Evolutionary conservation across 805 yeast genomes (phyloP), one percentile per base, ranked within the genome.

Genomic region (Saccharomycopsis microspora): DNA sequence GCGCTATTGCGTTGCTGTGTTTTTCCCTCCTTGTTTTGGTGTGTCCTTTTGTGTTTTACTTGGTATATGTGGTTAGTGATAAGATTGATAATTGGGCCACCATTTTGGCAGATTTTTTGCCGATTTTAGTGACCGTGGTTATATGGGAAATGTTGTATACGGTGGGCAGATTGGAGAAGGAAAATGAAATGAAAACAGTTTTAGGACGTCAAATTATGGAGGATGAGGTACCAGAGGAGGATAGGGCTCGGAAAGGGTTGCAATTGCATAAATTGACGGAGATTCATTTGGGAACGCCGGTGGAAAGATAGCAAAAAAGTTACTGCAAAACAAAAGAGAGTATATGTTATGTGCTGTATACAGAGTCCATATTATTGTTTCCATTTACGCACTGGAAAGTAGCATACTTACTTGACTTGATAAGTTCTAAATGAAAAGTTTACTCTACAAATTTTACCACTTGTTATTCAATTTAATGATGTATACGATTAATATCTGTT

Each of bases 241-340:
- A 11, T 39, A 39, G 27, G 9, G 9, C 41, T 19, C 9, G 19
- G 10, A n/a, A 34, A 10, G 37, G 37, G 37, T 42, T 45, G 6
- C 44, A 39, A 27, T 37, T 47, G 9, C 54, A 51, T 33, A 40
- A 48, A n/a, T 42, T 51, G 33, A 51, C 54, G 9, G 54, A 51
- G 39, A 48, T 51, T 28, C 45, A 43, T n/a, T 9, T 49, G 11
- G 32, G 32, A 9, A 49, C 52, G 3, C 52, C 52, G n/a, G 42
- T 48, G n/a, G 36, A 34, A 19, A 19, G 19, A 19, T 19, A 19
- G 19, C 1, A 19, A 19, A 19, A 19, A 19, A 19, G 19, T 19
- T 19, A 19, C 19, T 19, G 19, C 19, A 19, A 19, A 19, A 19
- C 19, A 19, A 19, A 19, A 19, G 19, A 19, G 19, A 19, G 19